Evolutionary conservation across 352 stramenopile species (phyloP).

Genomic region (Phytophthora foliorum): DNA sequence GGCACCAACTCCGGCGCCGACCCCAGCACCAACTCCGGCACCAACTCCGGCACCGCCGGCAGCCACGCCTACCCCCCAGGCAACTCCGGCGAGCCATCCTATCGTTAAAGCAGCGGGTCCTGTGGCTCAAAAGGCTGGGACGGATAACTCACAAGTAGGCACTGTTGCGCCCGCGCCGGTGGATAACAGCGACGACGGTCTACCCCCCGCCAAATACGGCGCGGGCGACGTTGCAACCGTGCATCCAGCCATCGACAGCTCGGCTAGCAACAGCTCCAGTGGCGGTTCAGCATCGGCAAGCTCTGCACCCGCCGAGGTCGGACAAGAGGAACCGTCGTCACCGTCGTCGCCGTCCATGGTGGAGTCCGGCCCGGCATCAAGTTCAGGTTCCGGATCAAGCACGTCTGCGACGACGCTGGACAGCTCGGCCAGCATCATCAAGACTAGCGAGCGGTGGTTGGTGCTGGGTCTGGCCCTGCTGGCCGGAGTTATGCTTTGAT

Average conservation of each 20-base stretch:
- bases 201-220: constrained; percentile 21
- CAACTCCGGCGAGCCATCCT: background rate
- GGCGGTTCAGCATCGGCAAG: constrained; percentile 11
- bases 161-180: constrained; percentile 18
- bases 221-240: constrained; percentile 12
- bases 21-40: constrained; percentile 1
- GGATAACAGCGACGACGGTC: constrained; percentile 9
- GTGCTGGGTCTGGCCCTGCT: constrained; percentile 29
- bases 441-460: constrained; percentile 20
- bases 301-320: constrained; percentile 17
- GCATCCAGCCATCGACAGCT: constrained; percentile 17
- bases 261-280: constrained; percentile 2
- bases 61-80: background rate
- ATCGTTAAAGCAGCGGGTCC: constrained; percentile 16
- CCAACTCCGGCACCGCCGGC: constrained; percentile 3
- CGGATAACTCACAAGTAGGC: constrained; percentile 1
- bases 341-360: constrained; percentile 13
- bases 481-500: constrained; percentile 27
- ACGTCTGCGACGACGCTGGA: constrained; percentile 21
- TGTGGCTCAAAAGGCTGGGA: background rate
- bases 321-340: constrained; percentile 22
- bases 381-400: constrained; percentile 18
- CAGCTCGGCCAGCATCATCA: constrained; percentile 21
- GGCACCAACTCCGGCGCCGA: constrained; percentile 1
- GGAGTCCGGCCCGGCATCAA: constrained; percentile 9